Base-by-base conservation (phyloP, 495 filamentous ascomycete species). In the Xylaria bambusicola region DNA sequence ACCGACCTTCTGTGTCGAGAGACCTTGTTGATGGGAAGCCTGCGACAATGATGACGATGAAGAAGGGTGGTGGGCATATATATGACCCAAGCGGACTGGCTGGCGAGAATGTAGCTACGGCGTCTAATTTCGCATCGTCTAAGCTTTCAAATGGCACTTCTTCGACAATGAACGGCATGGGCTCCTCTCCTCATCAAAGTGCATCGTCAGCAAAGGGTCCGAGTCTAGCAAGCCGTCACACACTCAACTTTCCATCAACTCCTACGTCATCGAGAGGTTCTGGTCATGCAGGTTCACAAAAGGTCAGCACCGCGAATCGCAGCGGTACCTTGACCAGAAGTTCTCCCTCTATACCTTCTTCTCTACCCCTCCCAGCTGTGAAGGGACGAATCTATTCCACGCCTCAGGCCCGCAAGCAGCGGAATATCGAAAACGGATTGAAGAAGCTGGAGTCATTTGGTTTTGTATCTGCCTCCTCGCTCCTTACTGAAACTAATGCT, bases 401-500 rank as follows among this genome's bases (percentile, higher is more conserved):
- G 10, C 27, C 50, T 40, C 33, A 13, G 6, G 21, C 50, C 1
- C 6, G 20, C 23, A 4, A 6, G 17, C 35, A 18, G 23, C 33
- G 21, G 20, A 52, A 40, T 41, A 6, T 41, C 20, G 10, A 18
- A 18, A 27, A 13, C 2, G 21, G 35, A 27, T 41, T 13, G 6
- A 40, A 52, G 35, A 52, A 41, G 15, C 50, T 41, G 17, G 50
- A 52, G 23, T n/a, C 33, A 10, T 52, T 52, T 18, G 50, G 50
- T 26, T 52, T 38, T 27, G 35, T 40, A 21, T 27, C 50, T 8
- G 35, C 21, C 18, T 6, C 35, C 17, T 40, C 50, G 15, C 50
- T 52, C 15, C 9, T 51, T 15, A 17, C 48, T 24, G 20, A 10
- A 7, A 51, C 31, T 5, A n/a, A 27, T 51, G 36, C 23, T 24